These are phyloP conservation scores for Coelastrella sp. DNA, from an alignment of 139 green algal species.

Conservation along the genomic window DNA sequence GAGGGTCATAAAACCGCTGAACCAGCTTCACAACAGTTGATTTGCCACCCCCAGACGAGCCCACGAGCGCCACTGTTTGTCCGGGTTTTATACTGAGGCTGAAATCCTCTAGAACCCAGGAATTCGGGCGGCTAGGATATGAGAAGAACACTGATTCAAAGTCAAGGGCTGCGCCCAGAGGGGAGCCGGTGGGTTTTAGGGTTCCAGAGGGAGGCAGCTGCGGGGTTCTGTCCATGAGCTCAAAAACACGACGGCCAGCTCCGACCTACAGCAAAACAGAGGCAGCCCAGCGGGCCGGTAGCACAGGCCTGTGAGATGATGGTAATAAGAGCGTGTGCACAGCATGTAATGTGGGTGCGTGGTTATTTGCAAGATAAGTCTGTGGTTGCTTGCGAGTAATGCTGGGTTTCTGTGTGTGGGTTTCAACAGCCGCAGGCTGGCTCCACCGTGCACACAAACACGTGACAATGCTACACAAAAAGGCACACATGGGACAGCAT, in stretches of 20 bases:
- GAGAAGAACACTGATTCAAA: slow-evolving; percentile 61
- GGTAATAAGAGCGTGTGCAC: too few relatives aligned
- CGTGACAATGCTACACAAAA: too few relatives aligned
- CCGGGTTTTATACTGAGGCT: slow-evolving; percentile 26
- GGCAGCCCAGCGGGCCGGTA: not conserved
- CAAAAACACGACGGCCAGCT: slow-evolving; percentile 59
- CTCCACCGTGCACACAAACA: too few relatives aligned
- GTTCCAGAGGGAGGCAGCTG: slow-evolving; percentile 44
- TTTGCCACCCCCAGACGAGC: slow-evolving; percentile 71
- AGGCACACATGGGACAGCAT: too few relatives aligned
- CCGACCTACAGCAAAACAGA: slow-evolving; percentile 14
- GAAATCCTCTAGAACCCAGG: slow-evolving; percentile 55
- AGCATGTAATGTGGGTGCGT: too few relatives aligned
- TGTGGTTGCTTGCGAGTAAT: too few relatives aligned
- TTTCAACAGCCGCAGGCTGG: too few relatives aligned
- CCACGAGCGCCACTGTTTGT: slow-evolving; percentile 45
- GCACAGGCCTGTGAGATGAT: not conserved
- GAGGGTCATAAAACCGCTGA: slow-evolving; percentile 59
- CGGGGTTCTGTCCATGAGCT: slow-evolving; percentile 67
- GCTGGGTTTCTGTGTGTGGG: too few relatives aligned
- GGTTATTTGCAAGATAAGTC: too few relatives aligned
- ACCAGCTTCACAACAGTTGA: slow-evolving; percentile 57
- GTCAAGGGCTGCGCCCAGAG: slow-evolving; percentile 51
- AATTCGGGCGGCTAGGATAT: slow-evolving; percentile 85
- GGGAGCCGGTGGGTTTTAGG: slow-evolving; percentile 42